Conservation (phyloP, 106 monocot genomes). For the Acanthochlamys bracteata region DNA sequence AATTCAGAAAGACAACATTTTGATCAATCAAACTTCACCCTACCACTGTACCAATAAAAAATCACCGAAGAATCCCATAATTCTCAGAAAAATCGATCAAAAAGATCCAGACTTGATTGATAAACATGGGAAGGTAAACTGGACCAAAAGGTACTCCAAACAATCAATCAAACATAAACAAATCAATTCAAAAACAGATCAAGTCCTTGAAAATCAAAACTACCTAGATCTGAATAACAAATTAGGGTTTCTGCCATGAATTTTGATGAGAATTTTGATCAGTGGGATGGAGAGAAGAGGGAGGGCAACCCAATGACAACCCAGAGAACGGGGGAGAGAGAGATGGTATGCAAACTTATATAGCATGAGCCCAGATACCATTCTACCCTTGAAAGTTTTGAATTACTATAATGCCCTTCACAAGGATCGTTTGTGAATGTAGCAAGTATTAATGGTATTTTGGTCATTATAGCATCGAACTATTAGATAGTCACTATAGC, state of each 20-base stretch:
- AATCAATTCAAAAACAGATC: neutral
- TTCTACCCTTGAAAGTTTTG: neutral
- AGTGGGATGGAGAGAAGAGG: neutral
- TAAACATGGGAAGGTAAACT: neutral
- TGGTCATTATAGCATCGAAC: no score
- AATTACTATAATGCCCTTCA: neutral
- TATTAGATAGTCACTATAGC: no score
- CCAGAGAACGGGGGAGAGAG: neutral
- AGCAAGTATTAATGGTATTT: neutral
- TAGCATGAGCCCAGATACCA: neutral
- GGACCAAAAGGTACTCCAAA: neutral
- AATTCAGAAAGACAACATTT: no score
- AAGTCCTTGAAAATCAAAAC: neutral
- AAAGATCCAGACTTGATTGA: neutral
- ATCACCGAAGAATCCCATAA: neutral
- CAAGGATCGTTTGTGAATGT: neutral
- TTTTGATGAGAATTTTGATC: neutral
- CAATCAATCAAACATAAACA: neutral
- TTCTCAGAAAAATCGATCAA: neutral
- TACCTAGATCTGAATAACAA: neutral
- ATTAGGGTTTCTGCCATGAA: constrained; percentile 1
- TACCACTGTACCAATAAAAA: neutral
- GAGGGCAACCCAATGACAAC: constrained; percentile 2
- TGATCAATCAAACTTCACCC: neutral
- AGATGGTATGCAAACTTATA: neutral